Evolutionary conservation across 202 grass and related monocot species (phyloP).

Genomic region (Setaria italica): DNA sequence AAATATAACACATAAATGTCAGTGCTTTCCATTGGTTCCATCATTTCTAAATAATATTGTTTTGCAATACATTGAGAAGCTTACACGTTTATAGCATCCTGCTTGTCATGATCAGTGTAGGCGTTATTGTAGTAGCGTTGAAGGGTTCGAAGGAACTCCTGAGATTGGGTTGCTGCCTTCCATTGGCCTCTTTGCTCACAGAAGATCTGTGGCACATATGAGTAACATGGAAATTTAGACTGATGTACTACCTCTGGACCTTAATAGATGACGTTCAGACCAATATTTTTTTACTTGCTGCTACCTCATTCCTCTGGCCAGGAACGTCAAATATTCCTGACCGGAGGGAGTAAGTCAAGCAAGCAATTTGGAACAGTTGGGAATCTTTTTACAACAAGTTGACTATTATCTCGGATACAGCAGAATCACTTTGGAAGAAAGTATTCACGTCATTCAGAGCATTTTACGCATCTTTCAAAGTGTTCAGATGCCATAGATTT

Average conservation of each 20-base stretch:
- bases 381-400: not conserved
- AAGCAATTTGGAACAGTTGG: not conserved
- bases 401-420: conserved; percentile 15
- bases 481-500: conserved; percentile 15
- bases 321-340: too few species aligned
- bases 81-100: conserved; percentile 99
- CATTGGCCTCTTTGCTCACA: conserved; percentile 96
- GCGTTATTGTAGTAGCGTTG: conserved; percentile 98
- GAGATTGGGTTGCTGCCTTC: conserved; percentile 93
- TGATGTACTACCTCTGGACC: not conserved
- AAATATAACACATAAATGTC: conserved; percentile 16
- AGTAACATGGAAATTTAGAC: conserved; percentile 38
- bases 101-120: conserved; percentile 95
- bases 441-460: not conserved
- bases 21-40: conserved; percentile 6
- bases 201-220: conserved; percentile 72
- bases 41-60: conserved; percentile 39
- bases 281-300: too few species aligned
- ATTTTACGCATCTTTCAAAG: conserved; percentile 21
- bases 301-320: too few species aligned
- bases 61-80: conserved; percentile 46
- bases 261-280: too few species aligned
- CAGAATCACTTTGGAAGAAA: conserved; percentile 35
- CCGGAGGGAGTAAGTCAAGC: not conserved
- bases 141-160: conserved; percentile 91